Conservation (phyloP, 441 rosid species). For the Rhodomyrtus psidioides region DNA sequence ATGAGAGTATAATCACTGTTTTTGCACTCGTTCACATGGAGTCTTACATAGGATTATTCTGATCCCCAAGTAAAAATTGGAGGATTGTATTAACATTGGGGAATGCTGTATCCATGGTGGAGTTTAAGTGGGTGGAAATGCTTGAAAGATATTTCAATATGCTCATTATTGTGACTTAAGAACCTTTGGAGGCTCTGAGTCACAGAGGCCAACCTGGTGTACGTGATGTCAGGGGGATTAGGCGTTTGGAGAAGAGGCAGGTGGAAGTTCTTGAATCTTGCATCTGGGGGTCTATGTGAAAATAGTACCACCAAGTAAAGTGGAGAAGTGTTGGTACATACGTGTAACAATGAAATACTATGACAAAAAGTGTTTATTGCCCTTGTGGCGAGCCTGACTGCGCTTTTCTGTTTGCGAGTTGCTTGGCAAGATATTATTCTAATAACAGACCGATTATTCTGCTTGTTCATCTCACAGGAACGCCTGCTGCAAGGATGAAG, state of each 20-base stretch:
- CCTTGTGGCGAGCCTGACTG: background rate
- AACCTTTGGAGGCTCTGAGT: background rate
- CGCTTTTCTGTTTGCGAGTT: background rate
- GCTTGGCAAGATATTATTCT: background rate
- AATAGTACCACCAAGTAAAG: background rate
- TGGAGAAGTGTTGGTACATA: background rate
- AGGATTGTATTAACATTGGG: background rate
- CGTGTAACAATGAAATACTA: background rate
- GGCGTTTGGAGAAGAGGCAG: background rate
- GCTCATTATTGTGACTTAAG: background rate
- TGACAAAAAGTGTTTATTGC: background rate
- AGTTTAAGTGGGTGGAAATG: background rate
- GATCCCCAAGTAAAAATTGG: background rate
- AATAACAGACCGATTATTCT: background rate
- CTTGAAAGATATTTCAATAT: background rate
- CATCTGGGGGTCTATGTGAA: background rate
- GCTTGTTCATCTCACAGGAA: slow-evolving; percentile 36
- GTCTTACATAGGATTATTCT: background rate
- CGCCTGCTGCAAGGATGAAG: slow-evolving; percentile 98
- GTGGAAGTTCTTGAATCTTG: background rate
- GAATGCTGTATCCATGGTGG: background rate
- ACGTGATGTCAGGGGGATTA: background rate
- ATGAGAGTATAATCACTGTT: background rate
- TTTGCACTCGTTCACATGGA: background rate
- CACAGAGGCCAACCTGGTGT: background rate